Conservation (phyloP, 106 monocot genomes). For the Iris macrosiphon region DNA sequence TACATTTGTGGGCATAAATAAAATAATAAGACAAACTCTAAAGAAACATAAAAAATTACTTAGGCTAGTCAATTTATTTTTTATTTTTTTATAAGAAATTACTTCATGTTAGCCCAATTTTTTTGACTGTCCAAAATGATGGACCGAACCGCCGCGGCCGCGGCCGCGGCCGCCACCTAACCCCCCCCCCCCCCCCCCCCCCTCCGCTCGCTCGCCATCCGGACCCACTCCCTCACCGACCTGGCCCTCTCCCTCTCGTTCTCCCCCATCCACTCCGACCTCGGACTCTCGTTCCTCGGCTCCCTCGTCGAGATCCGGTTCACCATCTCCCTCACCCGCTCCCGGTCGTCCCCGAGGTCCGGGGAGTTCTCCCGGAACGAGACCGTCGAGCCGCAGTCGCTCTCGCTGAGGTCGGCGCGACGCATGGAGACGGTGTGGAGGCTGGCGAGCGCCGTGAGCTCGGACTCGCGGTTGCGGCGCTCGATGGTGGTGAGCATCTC, state of each 20-base stretch:
- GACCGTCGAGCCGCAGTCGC: constrained; percentile 23
- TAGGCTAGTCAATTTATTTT: too few relatives aligned
- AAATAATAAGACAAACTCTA: too few relatives aligned
- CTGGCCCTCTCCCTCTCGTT: constrained; percentile 80
- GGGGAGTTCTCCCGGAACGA: constrained; percentile 69
- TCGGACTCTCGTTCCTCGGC: constrained; percentile 37
- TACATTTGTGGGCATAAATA: too few relatives aligned
- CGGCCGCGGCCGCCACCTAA: too few relatives aligned
- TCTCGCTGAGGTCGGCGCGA: constrained; percentile 23
- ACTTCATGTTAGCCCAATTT: too few relatives aligned
- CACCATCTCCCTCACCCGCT: constrained; percentile 76
- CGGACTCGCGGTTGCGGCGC: constrained; percentile 73
- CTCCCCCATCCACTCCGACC: constrained; percentile 84
- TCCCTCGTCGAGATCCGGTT: constrained; percentile 35
- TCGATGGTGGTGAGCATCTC: constrained; percentile 89
- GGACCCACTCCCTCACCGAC: constrained; percentile 56
- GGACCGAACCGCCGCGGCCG: constrained; percentile 28
- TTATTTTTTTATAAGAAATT: too few relatives aligned
- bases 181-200: constrained; percentile 62
- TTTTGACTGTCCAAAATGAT: too few relatives aligned
- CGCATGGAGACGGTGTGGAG: constrained; percentile 81
- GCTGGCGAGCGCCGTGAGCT: constrained; percentile 79
- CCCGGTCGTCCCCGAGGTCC: constrained; percentile 54
- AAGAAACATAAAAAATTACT: too few relatives aligned
- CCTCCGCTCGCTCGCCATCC: constrained; percentile 74